Evolutionary conservation across 768 basidiomycete genomes (phyloP).

Genomic region (Naganishia vishniacii): DNA sequence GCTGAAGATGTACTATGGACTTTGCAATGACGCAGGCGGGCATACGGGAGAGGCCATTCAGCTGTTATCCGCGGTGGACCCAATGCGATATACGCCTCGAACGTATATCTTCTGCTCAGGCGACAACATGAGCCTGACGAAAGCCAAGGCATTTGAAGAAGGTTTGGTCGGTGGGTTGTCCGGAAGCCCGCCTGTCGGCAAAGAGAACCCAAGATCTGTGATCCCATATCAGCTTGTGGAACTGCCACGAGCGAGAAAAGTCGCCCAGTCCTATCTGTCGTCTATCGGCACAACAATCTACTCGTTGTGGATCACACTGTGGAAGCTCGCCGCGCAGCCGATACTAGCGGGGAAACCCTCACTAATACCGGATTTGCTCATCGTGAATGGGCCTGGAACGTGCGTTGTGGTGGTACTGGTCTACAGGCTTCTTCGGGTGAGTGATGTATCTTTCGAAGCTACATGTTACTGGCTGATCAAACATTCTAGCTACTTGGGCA

Average conservation of each 20-base stretch:
- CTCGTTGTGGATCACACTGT: conserved; percentile 61
- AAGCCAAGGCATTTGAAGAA: conserved; percentile 63
- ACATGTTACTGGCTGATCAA: background rate
- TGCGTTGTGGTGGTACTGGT: conserved; percentile 72
- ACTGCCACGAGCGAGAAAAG: conserved; percentile 79
- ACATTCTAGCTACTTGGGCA: conserved; percentile 64
- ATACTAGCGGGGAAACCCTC: conserved; percentile 28
- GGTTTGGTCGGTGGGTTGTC: conserved; percentile 35
- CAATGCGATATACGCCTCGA: conserved; percentile 66
- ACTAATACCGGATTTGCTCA: conserved; percentile 61
- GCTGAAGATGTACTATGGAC: background rate
- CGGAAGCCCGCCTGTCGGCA: conserved; percentile 23
- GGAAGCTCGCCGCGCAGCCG: conserved; percentile 1
- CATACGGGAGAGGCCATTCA: conserved; percentile 83
- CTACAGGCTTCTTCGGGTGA: conserved; percentile 66
- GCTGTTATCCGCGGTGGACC: conserved; percentile 67
- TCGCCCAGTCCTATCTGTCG: conserved; percentile 72
- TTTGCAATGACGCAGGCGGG: conserved; percentile 64
- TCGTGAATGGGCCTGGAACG: conserved; percentile 93
- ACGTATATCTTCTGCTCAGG: conserved; percentile 77
- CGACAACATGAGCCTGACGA: conserved; percentile 69
- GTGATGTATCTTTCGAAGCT: conserved; percentile 34
- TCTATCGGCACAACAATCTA: conserved; percentile 61
- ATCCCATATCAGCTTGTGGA: conserved; percentile 55
- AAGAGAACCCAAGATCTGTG: too few relatives aligned